phyloP scores from a whole-genome alignment of 139 green algal genomes.

The Closterium sp. region DNA sequence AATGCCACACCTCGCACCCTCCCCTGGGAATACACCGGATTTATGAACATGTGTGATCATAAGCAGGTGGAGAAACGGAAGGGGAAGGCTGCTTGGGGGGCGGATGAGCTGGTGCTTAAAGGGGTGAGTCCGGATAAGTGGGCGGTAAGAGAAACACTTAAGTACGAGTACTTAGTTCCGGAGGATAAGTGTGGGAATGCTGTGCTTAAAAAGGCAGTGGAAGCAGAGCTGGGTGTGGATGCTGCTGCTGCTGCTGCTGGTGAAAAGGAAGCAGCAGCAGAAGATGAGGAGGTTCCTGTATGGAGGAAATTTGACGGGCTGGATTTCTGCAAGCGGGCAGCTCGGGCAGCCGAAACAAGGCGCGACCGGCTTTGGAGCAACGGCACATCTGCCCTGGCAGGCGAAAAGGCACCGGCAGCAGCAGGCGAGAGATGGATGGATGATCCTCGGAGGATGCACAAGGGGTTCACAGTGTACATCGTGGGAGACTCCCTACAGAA shows the following conservation, averaged over 20 bases:
- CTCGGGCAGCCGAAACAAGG: neutral
- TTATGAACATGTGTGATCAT: neutral
- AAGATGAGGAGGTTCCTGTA: neutral
- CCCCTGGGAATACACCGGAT: conserved; percentile 1
- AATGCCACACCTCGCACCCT: conserved; percentile 1
- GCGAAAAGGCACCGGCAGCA: neutral
- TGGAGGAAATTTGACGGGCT: neutral
- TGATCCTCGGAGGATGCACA: neutral
- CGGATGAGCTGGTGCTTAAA: neutral
- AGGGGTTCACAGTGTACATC: neutral
- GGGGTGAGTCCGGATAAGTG: neutral
- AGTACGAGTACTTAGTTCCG: neutral
- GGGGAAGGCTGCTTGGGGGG: neutral
- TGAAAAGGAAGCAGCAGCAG: neutral
- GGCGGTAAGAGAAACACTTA: neutral
- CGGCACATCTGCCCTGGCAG: neutral
- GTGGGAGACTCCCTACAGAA: neutral
- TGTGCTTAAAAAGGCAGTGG: neutral
- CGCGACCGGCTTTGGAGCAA: neutral
- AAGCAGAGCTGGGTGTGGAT: neutral
- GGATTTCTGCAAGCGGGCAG: neutral
- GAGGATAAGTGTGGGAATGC: neutral
- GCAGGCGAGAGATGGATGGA: neutral
- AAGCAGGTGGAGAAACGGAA: neutral
- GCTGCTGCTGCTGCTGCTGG: neutral